phyloP scores from a whole-genome alignment of 345 rosid species.

The Schrenkiella parvula region DNA sequence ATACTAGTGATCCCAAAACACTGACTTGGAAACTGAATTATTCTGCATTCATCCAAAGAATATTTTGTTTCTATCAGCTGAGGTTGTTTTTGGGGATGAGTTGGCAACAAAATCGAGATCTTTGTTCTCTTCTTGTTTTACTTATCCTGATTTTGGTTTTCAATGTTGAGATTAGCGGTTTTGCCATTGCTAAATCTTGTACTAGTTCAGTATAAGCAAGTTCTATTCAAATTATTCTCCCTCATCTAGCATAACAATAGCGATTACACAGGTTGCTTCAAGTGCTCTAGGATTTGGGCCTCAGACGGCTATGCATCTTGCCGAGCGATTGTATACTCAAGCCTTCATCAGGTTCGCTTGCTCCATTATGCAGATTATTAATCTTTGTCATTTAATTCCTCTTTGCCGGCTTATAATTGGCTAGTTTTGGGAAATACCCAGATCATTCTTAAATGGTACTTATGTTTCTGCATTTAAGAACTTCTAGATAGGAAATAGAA shows the following conservation, averaged over 20 bases:
- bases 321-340: constrained; percentile 87
- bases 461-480: background rate
- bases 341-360: constrained; percentile 78
- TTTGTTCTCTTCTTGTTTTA: background rate
- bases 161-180: background rate
- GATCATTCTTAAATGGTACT: background rate
- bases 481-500: background rate
- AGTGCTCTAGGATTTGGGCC: constrained; percentile 95
- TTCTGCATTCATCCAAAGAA: background rate
- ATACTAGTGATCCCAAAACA: constrained; percentile 7
- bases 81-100: constrained; percentile 1
- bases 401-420: background rate
- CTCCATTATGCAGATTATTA: constrained; percentile 11
- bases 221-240: constrained; percentile 5
- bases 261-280: constrained; percentile 70
- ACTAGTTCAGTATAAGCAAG: background rate
- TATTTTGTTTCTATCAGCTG: background rate
- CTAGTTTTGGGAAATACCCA: background rate
- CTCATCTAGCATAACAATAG: constrained; percentile 18
- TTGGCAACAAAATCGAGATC: background rate
- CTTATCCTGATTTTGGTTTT: background rate
- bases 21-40: background rate
- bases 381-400: constrained; percentile 12
- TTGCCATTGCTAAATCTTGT: constrained; percentile 1
- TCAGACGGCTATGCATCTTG: constrained; percentile 87